Evolutionary conservation across 83 land plant genomes (phyloP).

Genomic region (Isoetes engelmannii): DNA sequence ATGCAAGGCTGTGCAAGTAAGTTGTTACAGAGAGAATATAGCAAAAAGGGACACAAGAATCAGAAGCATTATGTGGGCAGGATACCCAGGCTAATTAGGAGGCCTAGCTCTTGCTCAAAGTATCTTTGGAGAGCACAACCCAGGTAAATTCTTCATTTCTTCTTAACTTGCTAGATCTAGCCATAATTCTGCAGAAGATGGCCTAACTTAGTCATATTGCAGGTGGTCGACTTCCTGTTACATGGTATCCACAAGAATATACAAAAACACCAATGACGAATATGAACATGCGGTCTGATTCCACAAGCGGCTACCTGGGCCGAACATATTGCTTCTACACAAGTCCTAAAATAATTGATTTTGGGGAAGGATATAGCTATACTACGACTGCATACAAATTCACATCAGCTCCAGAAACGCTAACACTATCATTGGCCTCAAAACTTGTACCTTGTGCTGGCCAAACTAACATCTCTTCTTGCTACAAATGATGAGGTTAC

Average conservation of each 20-base stretch:
- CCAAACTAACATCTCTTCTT: too few relatives aligned
- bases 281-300: slow-evolving; percentile 57
- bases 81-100: slow-evolving; percentile 95
- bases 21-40: too few relatives aligned
- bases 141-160: slow-evolving; percentile 48
- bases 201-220: slow-evolving; percentile 6
- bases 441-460: too few relatives aligned
- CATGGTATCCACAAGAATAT: slow-evolving; percentile 70
- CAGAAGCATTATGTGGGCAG: slow-evolving; percentile 81
- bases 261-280: slow-evolving; percentile 47
- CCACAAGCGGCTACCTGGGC: slow-evolving; percentile 52
- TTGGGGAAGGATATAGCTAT: slow-evolving; percentile 72
- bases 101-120: slow-evolving; percentile 65
- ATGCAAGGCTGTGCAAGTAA: too few relatives aligned
- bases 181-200: too few relatives aligned
- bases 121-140: slow-evolving; percentile 80
- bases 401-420: slow-evolving; percentile 13
- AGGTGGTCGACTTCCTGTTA: slow-evolving; percentile 72
- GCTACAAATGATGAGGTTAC: too few relatives aligned
- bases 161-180: too few relatives aligned
- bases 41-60: slow-evolving; percentile 49
- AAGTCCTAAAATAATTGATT: slow-evolving; percentile 54
- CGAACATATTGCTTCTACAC: slow-evolving; percentile 70
- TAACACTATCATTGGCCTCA: slow-evolving; percentile 4
- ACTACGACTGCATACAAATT: slow-evolving; percentile 42